A percentile compares a stretch with the other conserved stretches of the same genome.
These are phyloP conservation scores for Penicillium herquei DNA, from an alignment of 495 filamentous ascomycete genomes.

Conservation along the genomic window DNA sequence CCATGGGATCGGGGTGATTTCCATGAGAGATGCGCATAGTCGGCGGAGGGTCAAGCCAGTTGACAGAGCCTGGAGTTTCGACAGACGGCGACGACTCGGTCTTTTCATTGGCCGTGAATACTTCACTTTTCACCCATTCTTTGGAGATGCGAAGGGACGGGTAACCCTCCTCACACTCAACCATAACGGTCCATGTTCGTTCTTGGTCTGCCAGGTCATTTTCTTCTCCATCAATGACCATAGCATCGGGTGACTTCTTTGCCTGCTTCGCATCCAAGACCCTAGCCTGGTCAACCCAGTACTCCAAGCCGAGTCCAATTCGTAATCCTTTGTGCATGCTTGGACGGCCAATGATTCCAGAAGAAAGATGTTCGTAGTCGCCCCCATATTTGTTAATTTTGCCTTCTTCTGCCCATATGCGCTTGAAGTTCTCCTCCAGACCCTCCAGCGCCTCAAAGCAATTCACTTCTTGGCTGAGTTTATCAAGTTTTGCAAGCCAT, in stretches of 20 bases:
- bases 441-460: constrained; percentile 88
- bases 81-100: constrained; percentile 22
- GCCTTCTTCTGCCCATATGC: constrained; percentile 50
- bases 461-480: constrained; percentile 76
- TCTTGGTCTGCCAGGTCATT: constrained; percentile 22
- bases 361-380: constrained; percentile 49
- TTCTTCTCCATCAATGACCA: constrained; percentile 33
- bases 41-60: constrained; percentile 52
- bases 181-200: constrained; percentile 36
- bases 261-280: constrained; percentile 37
- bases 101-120: constrained; percentile 27
- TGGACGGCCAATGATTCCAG: constrained; percentile 66
- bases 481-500: constrained; percentile 73
- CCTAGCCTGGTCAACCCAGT: constrained; percentile 71
- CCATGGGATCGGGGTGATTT: constrained; percentile 44
- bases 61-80: constrained; percentile 27
- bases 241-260: constrained; percentile 34
- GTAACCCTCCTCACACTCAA: constrained; percentile 51
- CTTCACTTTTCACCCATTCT: constrained; percentile 40
- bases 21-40: constrained; percentile 42
- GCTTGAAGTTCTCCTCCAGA: constrained; percentile 68
- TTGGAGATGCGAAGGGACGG: constrained; percentile 48
- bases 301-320: constrained; percentile 78
- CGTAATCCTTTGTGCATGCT: constrained; percentile 70
- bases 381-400: constrained; percentile 45